Percentiles rank a stretch among this genome's conserved stretches.
Conservation (phyloP, 2,329 filamentous ascomycete species). For the Venturia nashicola region DNA sequence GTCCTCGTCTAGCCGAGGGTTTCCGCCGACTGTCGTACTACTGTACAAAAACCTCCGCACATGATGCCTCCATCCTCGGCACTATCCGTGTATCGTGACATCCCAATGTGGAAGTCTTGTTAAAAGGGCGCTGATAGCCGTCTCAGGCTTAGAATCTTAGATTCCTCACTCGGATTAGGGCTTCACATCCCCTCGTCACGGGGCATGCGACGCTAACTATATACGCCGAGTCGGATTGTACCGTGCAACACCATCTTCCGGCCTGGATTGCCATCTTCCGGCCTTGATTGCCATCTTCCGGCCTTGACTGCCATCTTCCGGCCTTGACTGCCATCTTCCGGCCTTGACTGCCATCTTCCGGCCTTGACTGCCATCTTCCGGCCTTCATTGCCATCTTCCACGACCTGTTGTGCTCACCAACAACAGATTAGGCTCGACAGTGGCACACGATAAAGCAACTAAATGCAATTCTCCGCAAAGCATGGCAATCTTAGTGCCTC, state of each 20-base stretch:
- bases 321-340: too few relatives aligned
- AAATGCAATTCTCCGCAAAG: not conserved
- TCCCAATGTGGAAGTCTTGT: not conserved
- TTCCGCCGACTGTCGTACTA: not conserved
- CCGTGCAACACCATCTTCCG: not conserved
- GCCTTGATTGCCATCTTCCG: too few relatives aligned
- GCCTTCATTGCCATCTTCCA: too few relatives aligned
- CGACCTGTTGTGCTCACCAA: too few relatives aligned
- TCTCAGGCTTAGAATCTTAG: not conserved
- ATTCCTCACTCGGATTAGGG: not conserved
- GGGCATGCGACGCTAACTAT: too few relatives aligned
- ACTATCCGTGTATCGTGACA: constrained; percentile 1
- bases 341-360: too few relatives aligned
- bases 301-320: too few relatives aligned
- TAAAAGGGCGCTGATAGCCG: not conserved
- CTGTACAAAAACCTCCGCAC: not conserved
- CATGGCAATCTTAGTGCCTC: not conserved
- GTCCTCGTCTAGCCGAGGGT: not conserved
- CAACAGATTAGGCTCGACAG: not conserved
- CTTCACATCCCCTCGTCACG: not conserved
- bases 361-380: too few relatives aligned
- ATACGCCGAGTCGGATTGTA: not conserved
- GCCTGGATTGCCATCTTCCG: too few relatives aligned
- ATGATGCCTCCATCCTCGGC: not conserved
- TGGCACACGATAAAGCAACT: too few relatives aligned